Evolutionary conservation across 768 basidiomycete species (phyloP).

Genomic region (Lactarius hatsudake): DNA sequence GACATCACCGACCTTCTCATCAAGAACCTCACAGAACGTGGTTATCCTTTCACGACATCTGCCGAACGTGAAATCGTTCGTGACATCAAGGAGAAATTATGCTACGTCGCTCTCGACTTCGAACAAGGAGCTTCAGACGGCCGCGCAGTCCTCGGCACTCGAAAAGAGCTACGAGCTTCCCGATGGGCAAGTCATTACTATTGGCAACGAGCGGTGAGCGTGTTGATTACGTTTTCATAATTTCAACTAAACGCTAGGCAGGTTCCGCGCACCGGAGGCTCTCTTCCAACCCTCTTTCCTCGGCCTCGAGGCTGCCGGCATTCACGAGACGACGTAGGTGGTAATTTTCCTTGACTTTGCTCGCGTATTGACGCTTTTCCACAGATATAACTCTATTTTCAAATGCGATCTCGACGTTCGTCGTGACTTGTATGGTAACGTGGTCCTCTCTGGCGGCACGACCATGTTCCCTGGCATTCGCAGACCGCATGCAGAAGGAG

Average conservation of each 20-base stretch:
- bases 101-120: conserved; percentile 93
- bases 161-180: conserved; percentile 96
- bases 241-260: conserved; percentile 19
- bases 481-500: conserved; percentile 96
- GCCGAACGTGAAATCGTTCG: conserved; percentile 93
- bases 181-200: conserved; percentile 90
- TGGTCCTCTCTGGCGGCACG: conserved; percentile 67
- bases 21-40: conserved; percentile 87
- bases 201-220: conserved; percentile 59
- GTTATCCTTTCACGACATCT: conserved; percentile 91
- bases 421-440: conserved; percentile 77
- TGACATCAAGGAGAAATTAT: conserved; percentile 93
- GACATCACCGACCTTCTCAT: conserved; percentile 83
- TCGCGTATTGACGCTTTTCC: conserved; percentile 10
- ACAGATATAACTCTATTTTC: conserved; percentile 57
- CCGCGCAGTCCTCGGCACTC: conserved; percentile 81
- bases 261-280: conserved; percentile 57
- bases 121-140: conserved; percentile 92
- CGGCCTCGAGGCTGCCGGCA: conserved; percentile 79
- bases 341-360: background rate
- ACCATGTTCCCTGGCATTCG: conserved; percentile 93
- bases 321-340: conserved; percentile 62
- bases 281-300: conserved; percentile 60
- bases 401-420: conserved; percentile 82
- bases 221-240: background rate